Conservation (phyloP, 495 filamentous ascomycete species). For the Xylaria intraflava region DNA sequence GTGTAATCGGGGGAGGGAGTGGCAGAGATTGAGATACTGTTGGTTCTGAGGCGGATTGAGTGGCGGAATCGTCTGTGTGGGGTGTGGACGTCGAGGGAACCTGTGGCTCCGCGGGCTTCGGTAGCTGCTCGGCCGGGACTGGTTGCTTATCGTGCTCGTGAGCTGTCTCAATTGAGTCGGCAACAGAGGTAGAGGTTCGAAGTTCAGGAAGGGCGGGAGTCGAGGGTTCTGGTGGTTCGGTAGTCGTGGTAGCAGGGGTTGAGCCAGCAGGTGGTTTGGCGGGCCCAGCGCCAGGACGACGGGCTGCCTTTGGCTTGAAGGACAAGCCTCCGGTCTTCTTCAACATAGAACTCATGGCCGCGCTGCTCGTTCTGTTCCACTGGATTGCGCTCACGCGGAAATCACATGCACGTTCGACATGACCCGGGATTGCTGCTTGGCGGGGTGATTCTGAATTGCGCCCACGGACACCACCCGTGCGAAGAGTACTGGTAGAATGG, state of each 20-base stretch:
- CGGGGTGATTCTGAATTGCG: not conserved
- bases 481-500: not conserved
- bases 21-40: not conserved
- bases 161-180: not conserved
- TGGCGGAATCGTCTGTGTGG: not conserved
- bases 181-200: not conserved
- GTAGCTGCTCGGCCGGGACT: not conserved
- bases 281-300: constrained; percentile 16
- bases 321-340: constrained; percentile 37
- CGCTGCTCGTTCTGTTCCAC: not conserved
- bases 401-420: constrained; percentile 1
- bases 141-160: not conserved
- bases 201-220: constrained; percentile 11
- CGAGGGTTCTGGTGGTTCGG: constrained; percentile 15
- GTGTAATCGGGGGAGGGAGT: not conserved
- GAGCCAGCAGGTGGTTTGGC: constrained; percentile 16
- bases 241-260: constrained; percentile 6
- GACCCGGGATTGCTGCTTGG: not conserved
- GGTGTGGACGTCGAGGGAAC: not conserved
- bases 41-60: not conserved
- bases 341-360: constrained; percentile 37
- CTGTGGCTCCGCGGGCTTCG: not conserved
- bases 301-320: constrained; percentile 38
- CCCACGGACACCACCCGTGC: not conserved
- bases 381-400: not conserved